phyloP scores from a whole-genome alignment of 352 stramenopile species.

The Pythium phragmitis region DNA sequence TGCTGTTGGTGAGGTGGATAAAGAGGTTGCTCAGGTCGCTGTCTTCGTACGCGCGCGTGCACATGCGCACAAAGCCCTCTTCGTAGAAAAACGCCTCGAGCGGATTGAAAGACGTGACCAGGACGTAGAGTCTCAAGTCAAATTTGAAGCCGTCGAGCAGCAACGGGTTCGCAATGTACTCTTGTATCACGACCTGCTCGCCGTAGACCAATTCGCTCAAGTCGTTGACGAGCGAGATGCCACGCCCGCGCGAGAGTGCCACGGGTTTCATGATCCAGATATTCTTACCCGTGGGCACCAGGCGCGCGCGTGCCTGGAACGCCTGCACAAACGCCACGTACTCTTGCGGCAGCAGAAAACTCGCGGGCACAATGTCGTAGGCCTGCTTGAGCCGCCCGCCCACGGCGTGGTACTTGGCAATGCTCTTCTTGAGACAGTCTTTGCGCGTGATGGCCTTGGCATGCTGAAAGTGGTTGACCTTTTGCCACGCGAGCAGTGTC shows the following conservation, averaged over 20 bases:
- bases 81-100: conserved; percentile 94
- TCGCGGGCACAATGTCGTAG: conserved; percentile 91
- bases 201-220: conserved; percentile 87
- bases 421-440: conserved; percentile 91
- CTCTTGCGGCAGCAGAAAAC: conserved; percentile 93
- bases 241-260: conserved; percentile 86
- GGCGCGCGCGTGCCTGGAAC: conserved; percentile 58
- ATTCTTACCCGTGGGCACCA: conserved; percentile 50
- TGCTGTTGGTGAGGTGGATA: conserved; percentile 95
- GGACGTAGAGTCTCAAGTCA: conserved; percentile 92
- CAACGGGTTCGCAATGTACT: conserved; percentile 88
- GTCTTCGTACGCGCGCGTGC: conserved; percentile 80
- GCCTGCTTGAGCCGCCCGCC: conserved; percentile 51
- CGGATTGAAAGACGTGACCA: conserved; percentile 93
- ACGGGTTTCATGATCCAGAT: conserved; percentile 96
- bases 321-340: conserved; percentile 89
- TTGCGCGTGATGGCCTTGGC: conserved; percentile 92
- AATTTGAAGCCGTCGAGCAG: conserved; percentile 92
- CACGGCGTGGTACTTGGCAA: conserved; percentile 56
- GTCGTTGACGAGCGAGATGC: conserved; percentile 92
- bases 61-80: conserved; percentile 92
- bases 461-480: conserved; percentile 94
- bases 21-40: conserved; percentile 79
- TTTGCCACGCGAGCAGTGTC: conserved; percentile 90
- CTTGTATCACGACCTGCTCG: conserved; percentile 86